These are phyloP conservation scores for Circinella minor DNA, from an alignment of 371 early-diverging fungal species.

Conservation along the genomic window DNA sequence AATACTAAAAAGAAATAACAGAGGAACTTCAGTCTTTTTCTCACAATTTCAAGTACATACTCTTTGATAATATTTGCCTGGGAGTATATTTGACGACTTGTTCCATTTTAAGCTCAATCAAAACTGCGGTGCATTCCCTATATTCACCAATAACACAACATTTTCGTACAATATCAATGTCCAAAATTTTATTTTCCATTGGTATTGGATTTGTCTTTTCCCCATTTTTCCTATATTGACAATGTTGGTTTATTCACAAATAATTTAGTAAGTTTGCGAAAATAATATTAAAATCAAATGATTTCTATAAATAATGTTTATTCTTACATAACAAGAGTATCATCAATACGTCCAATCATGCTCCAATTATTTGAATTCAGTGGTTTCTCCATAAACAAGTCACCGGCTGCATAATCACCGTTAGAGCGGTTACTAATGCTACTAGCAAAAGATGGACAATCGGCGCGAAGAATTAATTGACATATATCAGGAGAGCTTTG, in stretches of 20 bases:
- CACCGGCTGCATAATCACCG: constrained; percentile 38
- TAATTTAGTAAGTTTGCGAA: no score
- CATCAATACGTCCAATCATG: constrained; percentile 38
- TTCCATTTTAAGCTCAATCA: constrained; percentile 31
- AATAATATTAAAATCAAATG: no score
- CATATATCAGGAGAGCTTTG: background rate
- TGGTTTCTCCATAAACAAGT: constrained; percentile 27
- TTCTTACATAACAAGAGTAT: constrained; percentile 36
- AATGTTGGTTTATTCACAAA: no score
- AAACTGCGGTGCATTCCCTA: constrained; percentile 31
- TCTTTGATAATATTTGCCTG: constrained; percentile 24
- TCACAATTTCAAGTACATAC: constrained; percentile 1
- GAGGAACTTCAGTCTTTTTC: background rate
- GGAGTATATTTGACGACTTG: constrained; percentile 20
- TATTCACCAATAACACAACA: constrained; percentile 32
- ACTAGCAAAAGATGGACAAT: constrained; percentile 24
- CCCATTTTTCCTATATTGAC: constrained; percentile 34
- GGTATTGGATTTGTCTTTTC: constrained; percentile 50
- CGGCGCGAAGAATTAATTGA: constrained; percentile 17
- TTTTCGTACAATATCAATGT: constrained; percentile 21
- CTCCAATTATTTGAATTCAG: constrained; percentile 19
- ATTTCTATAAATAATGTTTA: background rate
- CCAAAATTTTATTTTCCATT: constrained; percentile 35
- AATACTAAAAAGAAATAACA: background rate
- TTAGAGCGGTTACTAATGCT: constrained; percentile 26